Conservation (phyloP, 805 yeast species). For the Saccharomycopsis oosterbeekiorum region DNA sequence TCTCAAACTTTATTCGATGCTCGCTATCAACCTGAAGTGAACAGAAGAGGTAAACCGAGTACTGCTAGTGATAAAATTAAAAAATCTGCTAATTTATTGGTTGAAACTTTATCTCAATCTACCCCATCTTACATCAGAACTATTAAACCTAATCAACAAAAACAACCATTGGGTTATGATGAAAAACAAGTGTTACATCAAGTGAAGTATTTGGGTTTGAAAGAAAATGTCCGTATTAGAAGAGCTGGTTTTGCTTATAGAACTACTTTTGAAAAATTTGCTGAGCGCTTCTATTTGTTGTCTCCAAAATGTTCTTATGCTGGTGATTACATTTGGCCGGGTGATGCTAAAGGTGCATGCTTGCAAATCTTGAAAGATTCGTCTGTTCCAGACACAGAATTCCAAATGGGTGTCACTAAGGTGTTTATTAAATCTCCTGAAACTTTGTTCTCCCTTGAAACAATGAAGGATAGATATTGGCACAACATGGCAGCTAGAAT, state of each 20-base stretch:
- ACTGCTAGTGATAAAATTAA: conserved; percentile 95
- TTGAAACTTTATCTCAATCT: conserved; percentile 81
- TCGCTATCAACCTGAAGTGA: conserved; percentile 50
- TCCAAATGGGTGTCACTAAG: conserved; percentile 84
- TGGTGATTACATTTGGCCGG: conserved; percentile 60
- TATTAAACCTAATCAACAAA: conserved; percentile 91
- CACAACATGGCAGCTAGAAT: conserved; percentile 95
- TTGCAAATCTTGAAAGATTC: conserved; percentile 43
- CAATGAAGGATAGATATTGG: conserved; percentile 96
- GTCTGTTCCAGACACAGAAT: conserved; percentile 70
- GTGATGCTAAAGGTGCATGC: conserved; percentile 47
- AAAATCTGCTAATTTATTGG: conserved; percentile 79
- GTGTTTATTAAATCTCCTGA: conserved; percentile 96
- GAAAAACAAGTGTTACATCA: conserved; percentile 87
- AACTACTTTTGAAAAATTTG: conserved; percentile 92
- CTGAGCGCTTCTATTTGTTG: conserved; percentile 81
- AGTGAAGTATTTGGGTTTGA: conserved; percentile 88
- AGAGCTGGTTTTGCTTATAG: conserved; percentile 98
- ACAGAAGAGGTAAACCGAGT: conserved; percentile 75
- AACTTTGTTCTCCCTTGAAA: conserved; percentile 88
- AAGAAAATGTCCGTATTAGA: conserved; percentile 93
- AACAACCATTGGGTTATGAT: conserved; percentile 84
- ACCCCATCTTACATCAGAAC: conserved; percentile 96
- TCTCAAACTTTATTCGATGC: conserved; percentile 29
- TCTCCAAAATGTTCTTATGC: conserved; percentile 92